Conservation (phyloP, 371 early-diverging fungal species). For the Saksenaea oblongispora region DNA sequence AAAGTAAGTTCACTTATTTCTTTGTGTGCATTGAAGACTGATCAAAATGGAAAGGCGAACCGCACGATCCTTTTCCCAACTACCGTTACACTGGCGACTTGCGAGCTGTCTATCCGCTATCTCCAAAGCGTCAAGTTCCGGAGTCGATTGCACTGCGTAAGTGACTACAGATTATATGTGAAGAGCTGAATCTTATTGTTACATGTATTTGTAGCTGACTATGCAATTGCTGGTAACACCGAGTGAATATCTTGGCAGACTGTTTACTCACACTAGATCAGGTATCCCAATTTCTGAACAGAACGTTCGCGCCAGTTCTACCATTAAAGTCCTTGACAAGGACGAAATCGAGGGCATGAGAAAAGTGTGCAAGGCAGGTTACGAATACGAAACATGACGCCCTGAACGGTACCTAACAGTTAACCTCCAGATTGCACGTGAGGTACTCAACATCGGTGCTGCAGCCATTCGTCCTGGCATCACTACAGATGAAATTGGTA, state of each 20-base stretch:
- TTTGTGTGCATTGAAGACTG: neutral
- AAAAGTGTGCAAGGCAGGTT: slow-evolving; percentile 69
- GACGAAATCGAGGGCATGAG: slow-evolving; percentile 87
- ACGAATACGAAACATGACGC: neutral
- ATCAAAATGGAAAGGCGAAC: slow-evolving; percentile 25
- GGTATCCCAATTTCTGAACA: slow-evolving; percentile 78
- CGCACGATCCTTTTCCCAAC: slow-evolving; percentile 50
- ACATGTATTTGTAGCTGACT: slow-evolving; percentile 63
- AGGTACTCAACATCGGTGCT: slow-evolving; percentile 83
- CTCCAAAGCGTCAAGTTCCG: slow-evolving; percentile 80
- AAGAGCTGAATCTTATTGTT: neutral
- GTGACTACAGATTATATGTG: neutral
- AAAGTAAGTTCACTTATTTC: slow-evolving; percentile 35
- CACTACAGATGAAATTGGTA: slow-evolving; percentile 88
- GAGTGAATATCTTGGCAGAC: neutral
- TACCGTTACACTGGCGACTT: slow-evolving; percentile 83
- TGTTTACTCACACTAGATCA: slow-evolving; percentile 1
- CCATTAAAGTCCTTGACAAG: slow-evolving; percentile 67
- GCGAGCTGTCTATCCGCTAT: slow-evolving; percentile 86
- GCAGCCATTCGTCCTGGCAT: slow-evolving; percentile 81
- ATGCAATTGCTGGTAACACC: slow-evolving; percentile 66
- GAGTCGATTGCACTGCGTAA: slow-evolving; percentile 68
- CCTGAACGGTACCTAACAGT: neutral
- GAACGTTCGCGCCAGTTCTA: slow-evolving; percentile 50
- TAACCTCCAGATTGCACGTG: slow-evolving; percentile 68